Evolutionary conservation across 176 grass and related monocot species (phyloP), one percentile per base, ranked within the genome.

Genomic region (Cocos nucifera): DNA sequence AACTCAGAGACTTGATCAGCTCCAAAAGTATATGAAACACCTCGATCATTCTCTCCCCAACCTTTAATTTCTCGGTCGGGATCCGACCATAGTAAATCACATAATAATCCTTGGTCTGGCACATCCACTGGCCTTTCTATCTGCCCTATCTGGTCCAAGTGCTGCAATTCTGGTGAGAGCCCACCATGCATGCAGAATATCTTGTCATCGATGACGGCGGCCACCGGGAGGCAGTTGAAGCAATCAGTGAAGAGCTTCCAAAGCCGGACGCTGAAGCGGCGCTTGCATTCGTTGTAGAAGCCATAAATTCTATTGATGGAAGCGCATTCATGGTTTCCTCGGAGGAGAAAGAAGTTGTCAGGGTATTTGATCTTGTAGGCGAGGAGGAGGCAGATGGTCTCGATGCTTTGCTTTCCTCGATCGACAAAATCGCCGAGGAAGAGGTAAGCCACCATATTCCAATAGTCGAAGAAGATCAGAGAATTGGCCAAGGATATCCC

Each of bases 151-250:
- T 59, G 57, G 16, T 63, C 35, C 10, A 63, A 15, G 3, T 18
- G 44, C 1, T 50, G 32, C n/a, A 63, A 6, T 15, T 50, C 61
- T 6, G 61, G 61, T 15, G 61, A 64, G 3, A 64, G 39, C 2
- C 61, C 61, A 0, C 61, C 61, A 50, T 64, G 61, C 61, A 64
- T 64, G 20, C 61, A 64, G 12, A 64, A 64, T 2, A 64, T 50
- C 61, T 64, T 64, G 30, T 63, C 35, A 15, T 63, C 61, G 4
- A 63, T 49, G 30, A 44, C 10, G 3, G 61, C 61, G 0, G 25
- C 61, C 18, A 63, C 39, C 3, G 61, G 61, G 7, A 64, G 39
- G 30, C 61, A 64, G 15, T 64, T 64, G 39, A 64, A 64, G 61
- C 61, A 64, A 19, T 64, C 61, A 2, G 35, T 49, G 19, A 64